Conservation (phyloP, 1,284 basidiomycete species). For the Pseudozyma thailandica region DNA sequence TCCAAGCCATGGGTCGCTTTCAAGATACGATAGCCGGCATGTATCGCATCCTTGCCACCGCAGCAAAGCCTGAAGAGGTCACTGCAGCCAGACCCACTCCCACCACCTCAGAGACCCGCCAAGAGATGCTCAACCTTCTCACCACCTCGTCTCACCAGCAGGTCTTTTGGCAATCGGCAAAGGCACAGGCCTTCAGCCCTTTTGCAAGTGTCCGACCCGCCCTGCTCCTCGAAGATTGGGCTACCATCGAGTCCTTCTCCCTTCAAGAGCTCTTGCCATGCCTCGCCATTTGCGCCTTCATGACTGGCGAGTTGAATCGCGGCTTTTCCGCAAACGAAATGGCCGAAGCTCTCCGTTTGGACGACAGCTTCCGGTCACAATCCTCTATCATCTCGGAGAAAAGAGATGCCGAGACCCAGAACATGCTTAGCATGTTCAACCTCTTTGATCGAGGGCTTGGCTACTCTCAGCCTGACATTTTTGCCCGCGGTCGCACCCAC, state of each 20-base stretch:
- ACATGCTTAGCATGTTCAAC: conserved; percentile 38
- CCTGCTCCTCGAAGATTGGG: conserved; percentile 44
- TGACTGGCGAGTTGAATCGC: conserved; percentile 42
- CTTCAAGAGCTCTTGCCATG: conserved; percentile 35
- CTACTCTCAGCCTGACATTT: conserved; percentile 39
- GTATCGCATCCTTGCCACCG: conserved; percentile 42
- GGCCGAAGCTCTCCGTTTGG: conserved; percentile 22
- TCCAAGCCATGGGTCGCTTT: conserved; percentile 40
- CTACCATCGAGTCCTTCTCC: conserved; percentile 43
- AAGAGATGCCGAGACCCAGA: conserved; percentile 28
- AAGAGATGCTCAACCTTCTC: conserved; percentile 33
- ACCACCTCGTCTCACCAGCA: conserved; percentile 19
- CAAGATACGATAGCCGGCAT: conserved; percentile 39
- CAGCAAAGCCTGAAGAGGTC: conserved; percentile 7
- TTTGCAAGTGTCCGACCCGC: conserved; percentile 42
- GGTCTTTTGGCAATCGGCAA: conserved; percentile 29
- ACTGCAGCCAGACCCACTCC: conserved; percentile 6
- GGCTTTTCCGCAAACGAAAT: conserved; percentile 47
- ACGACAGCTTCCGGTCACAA: conserved; percentile 16
- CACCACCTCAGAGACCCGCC: conserved; percentile 28
- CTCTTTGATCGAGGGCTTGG: conserved; percentile 48
- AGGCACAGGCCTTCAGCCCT: conserved; percentile 33
- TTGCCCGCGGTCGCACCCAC: conserved; percentile 6
- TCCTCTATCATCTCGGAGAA: conserved; percentile 17
- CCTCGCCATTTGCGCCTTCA: conserved; percentile 39